Evolutionary conservation across 164 flowering plant species (phyloP).

Genomic region (Nelumbo lutea): DNA sequence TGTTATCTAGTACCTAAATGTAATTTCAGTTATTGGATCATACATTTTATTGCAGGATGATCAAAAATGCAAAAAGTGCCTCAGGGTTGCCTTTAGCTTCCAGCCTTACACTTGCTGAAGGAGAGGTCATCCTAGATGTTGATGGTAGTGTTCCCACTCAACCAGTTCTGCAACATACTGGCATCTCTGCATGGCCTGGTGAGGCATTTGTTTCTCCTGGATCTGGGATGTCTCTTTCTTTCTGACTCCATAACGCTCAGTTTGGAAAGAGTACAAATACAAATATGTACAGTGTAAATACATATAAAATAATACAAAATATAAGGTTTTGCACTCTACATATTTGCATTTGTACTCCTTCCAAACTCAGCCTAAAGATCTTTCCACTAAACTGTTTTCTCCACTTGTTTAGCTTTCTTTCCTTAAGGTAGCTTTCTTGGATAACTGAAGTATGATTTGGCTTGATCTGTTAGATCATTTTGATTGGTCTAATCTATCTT

Average conservation of each 20-base stretch:
- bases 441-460: not conserved
- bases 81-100: conserved; percentile 32
- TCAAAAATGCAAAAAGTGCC: conserved; percentile 44
- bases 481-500: not conserved
- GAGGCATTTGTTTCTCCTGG: conserved; percentile 16
- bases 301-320: no score
- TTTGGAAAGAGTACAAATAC: no score
- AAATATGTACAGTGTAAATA: no score
- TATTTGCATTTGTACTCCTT: no score
- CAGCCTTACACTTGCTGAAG: conserved; percentile 56
- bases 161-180: conserved; percentile 86
- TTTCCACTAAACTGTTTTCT: conserved; percentile 1
- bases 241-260: not conserved
- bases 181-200: conserved; percentile 95
- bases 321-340: no score
- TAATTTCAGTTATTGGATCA: not conserved
- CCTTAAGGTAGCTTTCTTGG: not conserved
- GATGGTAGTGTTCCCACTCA: conserved; percentile 84
- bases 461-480: not conserved
- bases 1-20: not conserved
- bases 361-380: not conserved
- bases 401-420: not conserved
- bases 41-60: conserved; percentile 40
- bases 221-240: not conserved
- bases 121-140: conserved; percentile 64